Conservation (phyloP, 192 early-diverging fungal species). For the Gonapodya prolifera region DNA sequence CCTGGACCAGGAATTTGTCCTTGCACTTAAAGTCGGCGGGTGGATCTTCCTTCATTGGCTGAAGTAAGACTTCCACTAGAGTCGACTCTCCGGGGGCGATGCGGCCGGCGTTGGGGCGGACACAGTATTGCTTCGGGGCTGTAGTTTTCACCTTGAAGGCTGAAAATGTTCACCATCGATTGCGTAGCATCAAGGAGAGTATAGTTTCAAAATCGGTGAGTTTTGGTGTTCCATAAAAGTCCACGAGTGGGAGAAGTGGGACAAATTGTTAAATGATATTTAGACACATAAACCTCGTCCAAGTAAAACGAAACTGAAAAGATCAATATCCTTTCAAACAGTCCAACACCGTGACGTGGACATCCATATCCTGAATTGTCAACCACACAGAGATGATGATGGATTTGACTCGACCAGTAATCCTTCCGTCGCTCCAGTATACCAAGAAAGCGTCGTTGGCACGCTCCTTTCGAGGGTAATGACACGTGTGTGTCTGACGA, state of each 20-base stretch:
- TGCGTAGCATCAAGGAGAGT: neutral
- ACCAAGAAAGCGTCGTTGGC: too few species aligned
- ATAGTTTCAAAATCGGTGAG: neutral
- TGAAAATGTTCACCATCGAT: neutral
- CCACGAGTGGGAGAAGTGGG: neutral
- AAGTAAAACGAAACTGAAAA: too few species aligned
- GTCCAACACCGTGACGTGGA: too few species aligned
- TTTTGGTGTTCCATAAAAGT: neutral
- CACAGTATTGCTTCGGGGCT: slow-evolving; percentile 94
- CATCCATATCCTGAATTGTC: too few species aligned
- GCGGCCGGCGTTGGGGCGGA: slow-evolving; percentile 80
- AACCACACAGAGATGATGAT: too few species aligned
- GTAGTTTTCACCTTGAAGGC: slow-evolving; percentile 99
- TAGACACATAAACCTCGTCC: too few species aligned
- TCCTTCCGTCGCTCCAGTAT: too few species aligned
- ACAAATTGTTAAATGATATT: too few species aligned
- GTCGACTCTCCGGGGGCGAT: slow-evolving; percentile 52
- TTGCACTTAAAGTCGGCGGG: slow-evolving; percentile 69
- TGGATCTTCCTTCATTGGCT: slow-evolving; percentile 65
- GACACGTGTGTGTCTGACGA: too few species aligned
- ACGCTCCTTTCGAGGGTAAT: too few species aligned
- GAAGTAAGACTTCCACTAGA: slow-evolving; percentile 46
- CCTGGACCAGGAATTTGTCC: slow-evolving; percentile 95
- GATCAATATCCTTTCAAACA: too few species aligned
- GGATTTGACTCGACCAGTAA: too few species aligned